Evolutionary conservation across 2,329 filamentous ascomycete species (phyloP), one percentile per base, ranked within the genome.

Genomic region (Colletotrichum tanaceti): DNA sequence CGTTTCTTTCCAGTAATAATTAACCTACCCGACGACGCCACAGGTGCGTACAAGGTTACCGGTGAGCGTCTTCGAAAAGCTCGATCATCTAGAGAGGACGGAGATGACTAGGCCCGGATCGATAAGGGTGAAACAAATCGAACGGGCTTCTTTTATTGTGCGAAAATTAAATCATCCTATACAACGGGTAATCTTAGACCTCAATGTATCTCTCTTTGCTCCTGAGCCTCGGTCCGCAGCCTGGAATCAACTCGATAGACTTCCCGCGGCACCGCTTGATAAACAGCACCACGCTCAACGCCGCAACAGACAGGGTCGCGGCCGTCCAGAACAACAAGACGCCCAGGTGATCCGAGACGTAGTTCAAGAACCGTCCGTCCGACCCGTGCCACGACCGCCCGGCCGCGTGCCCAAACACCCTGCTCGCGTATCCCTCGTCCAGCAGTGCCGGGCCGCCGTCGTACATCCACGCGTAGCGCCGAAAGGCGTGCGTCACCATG

Each of bases 361-460:
- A 74, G n/a, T 74, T 74, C 35, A 74, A 39, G 0, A 61, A 14
- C 3, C 43, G 70, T 0, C 73, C 73, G 24, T 74, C 73, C 0
- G 72, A 65, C 0, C 72, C 69, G 22, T 74, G 73, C 73, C 73
- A 74, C 5, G 70, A 73, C n/a, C 73, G 57, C 1, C 73, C 73
- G 0, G 73, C 73, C 3, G 71, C 73, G 32, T 74, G 73, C 4
- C 62, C 53, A 5, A 74, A 16, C 13, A 72, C 50, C 5, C 39
- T 39, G 4, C 64, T 38, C 3, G 54, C 54, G 50, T 64, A 74
- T 1, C 4, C 18, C 22, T 72, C 70, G n/a, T 71, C 61, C 39
- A 74, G 46, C 35, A 74, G 24, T 9, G 55, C 70, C 44, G 73
- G 20, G 7, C 20, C 39, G 46, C 14, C 41, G 6, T 52, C 59